Conservation (phyloP, 306 rosid species). For the Begonia fuchsioides region DNA sequence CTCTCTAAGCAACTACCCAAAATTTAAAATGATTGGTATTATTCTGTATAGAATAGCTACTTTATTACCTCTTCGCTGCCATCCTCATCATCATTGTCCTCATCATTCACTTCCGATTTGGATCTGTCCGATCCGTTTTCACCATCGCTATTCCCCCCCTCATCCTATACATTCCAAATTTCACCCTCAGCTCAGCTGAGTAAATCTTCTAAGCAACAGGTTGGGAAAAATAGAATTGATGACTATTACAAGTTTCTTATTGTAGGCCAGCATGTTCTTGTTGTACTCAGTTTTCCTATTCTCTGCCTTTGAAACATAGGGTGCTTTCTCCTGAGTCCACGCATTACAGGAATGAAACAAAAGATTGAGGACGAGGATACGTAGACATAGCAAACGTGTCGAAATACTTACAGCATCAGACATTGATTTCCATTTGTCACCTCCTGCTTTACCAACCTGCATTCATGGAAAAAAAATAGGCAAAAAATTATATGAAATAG, state of each 20-base stretch:
- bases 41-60: too few species aligned
- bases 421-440: conserved; percentile 61
- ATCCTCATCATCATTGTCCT: conserved; percentile 55
- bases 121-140: conserved; percentile 87
- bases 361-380: too few species aligned
- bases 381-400: background rate
- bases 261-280: conserved; percentile 37
- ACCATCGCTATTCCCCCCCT: conserved; percentile 37
- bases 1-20: too few species aligned
- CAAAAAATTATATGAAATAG: too few species aligned
- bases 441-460: conserved; percentile 90
- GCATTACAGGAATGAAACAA: background rate
- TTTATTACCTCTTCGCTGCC: conserved; percentile 35
- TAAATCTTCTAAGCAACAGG: background rate
- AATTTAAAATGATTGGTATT: too few species aligned
- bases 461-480: background rate
- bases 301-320: conserved; percentile 49
- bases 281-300: conserved; percentile 63
- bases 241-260: conserved; percentile 31
- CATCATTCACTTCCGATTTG: conserved; percentile 72
- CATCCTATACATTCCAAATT: conserved; percentile 32
- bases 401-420: conserved; percentile 58
- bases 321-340: conserved; percentile 56
- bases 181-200: background rate
- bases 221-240: background rate